A percentile compares a stretch with the other conserved stretches of the same genome.
These are phyloP conservation scores for Tolypocladium capitatum DNA, from an alignment of 2,329 filamentous ascomycete genomes.

Conservation along the genomic window DNA sequence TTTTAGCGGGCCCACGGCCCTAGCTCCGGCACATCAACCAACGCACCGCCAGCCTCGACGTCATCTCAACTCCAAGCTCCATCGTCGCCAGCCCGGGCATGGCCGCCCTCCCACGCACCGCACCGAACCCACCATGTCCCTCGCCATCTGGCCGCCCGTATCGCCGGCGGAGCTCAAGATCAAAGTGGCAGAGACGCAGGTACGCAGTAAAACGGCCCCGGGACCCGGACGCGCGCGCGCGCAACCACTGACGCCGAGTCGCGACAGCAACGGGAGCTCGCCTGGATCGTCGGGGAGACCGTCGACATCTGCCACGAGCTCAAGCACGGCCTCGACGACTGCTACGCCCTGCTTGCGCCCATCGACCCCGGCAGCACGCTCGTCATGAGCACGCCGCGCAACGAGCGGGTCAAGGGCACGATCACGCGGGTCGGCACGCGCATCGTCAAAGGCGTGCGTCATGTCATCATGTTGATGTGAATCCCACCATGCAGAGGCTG, in stretches of 20 bases:
- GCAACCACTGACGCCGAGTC: slow-evolving; percentile 5
- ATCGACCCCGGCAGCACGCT: slow-evolving; percentile 78
- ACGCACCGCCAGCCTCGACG: slow-evolving; percentile 4
- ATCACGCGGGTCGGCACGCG: slow-evolving; percentile 83
- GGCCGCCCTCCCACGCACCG: neutral
- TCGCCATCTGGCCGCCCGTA: slow-evolving; percentile 45
- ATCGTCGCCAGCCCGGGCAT: neutral
- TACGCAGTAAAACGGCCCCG: slow-evolving; percentile 18
- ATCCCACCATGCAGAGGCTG: neutral
- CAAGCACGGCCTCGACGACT: slow-evolving; percentile 67
- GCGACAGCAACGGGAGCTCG: slow-evolving; percentile 34
- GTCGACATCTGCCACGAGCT: slow-evolving; percentile 34
- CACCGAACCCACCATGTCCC: slow-evolving; percentile 31
- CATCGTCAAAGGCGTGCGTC: slow-evolving; percentile 74
- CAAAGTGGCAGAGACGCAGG: slow-evolving; percentile 36
- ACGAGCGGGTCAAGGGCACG: slow-evolving; percentile 83
- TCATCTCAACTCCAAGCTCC: neutral
- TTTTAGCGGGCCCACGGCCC: neutral
- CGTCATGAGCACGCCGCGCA: slow-evolving; percentile 73
- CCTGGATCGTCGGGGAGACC: slow-evolving; percentile 40
- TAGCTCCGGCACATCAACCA: slow-evolving; percentile 2
- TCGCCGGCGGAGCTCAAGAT: slow-evolving; percentile 35
- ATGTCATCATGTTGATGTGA: slow-evolving; percentile 7
- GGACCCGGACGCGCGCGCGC: neutral
- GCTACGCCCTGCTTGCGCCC: slow-evolving; percentile 73